Percentiles rank a stretch among this genome's conserved stretches.
Evolutionary conservation across 208 protist genomes (phyloP).

Genomic region (Acanthamoeba healyi): DNA sequence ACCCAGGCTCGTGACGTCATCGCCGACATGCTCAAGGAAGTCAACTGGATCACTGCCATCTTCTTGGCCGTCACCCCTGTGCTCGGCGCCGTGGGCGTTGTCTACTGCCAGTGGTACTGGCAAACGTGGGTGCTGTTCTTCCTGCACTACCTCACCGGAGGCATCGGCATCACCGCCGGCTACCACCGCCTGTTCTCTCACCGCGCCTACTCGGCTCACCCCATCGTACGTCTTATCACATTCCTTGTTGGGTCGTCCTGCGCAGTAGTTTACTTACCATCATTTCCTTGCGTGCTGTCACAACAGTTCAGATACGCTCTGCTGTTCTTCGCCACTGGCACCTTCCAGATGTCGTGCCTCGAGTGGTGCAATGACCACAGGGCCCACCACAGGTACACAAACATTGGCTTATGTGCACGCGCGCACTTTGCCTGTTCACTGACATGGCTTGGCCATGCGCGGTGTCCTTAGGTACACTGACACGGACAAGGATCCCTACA

Average conservation of each 20-base stretch:
- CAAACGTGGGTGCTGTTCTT: constrained; percentile 75
- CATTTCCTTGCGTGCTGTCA: no score
- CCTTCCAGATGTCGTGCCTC: constrained; percentile 75
- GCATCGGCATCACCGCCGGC: constrained; percentile 87
- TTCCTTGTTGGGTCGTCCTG: background rate
- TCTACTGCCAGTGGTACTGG: constrained; percentile 70
- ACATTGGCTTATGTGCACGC: no score
- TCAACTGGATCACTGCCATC: constrained; percentile 78
- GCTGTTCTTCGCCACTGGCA: constrained; percentile 78
- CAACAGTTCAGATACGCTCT: constrained; percentile 64
- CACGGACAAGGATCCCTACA: constrained; percentile 86
- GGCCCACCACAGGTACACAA: constrained; percentile 86
- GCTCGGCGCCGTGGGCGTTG: constrained; percentile 75
- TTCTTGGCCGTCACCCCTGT: constrained; percentile 78
- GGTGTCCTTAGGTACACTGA: constrained; percentile 81
- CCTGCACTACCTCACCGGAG: constrained; percentile 79
- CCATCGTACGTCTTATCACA: constrained; percentile 38
- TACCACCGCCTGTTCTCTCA: constrained; percentile 89
- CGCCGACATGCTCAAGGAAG: constrained; percentile 62
- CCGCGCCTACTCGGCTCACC: constrained; percentile 82
- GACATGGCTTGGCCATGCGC: background rate
- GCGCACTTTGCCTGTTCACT: background rate
- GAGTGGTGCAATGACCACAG: constrained; percentile 87
- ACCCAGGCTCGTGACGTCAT: constrained; percentile 66
- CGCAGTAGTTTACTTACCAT: no score